Evolutionary conservation across 331 rosid genomes (phyloP).

Genomic region (Telfairia occidentalis): DNA sequence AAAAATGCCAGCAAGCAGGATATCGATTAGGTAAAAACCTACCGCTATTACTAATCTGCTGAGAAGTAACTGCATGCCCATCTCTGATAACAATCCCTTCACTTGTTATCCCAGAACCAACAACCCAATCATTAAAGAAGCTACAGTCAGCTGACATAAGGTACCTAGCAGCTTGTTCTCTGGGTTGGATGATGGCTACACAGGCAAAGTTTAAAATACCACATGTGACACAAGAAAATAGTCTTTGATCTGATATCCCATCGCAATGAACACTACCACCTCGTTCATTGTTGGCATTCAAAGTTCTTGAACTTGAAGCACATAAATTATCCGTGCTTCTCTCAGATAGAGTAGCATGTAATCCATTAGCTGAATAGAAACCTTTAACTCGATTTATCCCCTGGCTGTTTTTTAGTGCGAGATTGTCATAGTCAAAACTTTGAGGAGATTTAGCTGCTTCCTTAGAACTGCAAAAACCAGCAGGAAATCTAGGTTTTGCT

Average conservation of each 20-base stretch:
- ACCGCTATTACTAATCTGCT: conserved; percentile 37
- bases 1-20: background rate
- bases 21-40: conserved; percentile 21
- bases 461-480: conserved; percentile 29
- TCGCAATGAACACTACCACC: conserved; percentile 33
- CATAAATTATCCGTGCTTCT: conserved; percentile 24
- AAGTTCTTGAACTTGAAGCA: conserved; percentile 35
- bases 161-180: conserved; percentile 66
- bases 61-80: conserved; percentile 29
- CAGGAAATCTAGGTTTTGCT: conserved; percentile 30
- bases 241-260: conserved; percentile 68
- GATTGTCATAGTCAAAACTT: conserved; percentile 43
- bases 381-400: conserved; percentile 38
- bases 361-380: conserved; percentile 39
- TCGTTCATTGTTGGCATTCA: conserved; percentile 23
- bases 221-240: conserved; percentile 88
- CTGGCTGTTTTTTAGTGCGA: conserved; percentile 28
- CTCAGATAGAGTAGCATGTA: conserved; percentile 35
- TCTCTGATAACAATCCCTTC: conserved; percentile 21
- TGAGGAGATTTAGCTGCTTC: conserved; percentile 38
- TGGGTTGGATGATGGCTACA: conserved; percentile 78
- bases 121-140: conserved; percentile 68
- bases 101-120: conserved; percentile 47
- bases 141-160: conserved; percentile 84
- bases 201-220: conserved; percentile 87